Evolutionary conservation across 768 basidiomycete species (phyloP).

Genomic region (Galerina sulciceps): DNA sequence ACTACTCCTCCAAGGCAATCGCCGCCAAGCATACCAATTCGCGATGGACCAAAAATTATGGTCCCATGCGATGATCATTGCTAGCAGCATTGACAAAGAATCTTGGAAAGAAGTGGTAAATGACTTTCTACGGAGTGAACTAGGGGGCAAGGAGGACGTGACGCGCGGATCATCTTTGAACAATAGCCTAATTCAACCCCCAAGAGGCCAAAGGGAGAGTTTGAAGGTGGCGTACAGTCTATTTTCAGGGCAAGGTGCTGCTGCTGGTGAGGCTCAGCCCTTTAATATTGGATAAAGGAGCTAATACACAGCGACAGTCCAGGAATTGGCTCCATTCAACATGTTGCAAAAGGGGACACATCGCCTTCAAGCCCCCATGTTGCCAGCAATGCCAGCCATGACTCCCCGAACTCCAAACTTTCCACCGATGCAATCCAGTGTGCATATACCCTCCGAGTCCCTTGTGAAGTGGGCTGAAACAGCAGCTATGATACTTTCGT

Average conservation of each 20-base stretch:
- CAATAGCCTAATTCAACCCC: background rate
- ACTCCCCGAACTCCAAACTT: slow-evolving; percentile 74
- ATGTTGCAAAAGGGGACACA: slow-evolving; percentile 46
- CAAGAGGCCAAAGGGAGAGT: slow-evolving; percentile 53
- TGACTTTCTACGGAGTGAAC: slow-evolving; percentile 82
- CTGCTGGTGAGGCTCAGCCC: slow-evolving; percentile 57
- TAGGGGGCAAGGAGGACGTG: slow-evolving; percentile 47
- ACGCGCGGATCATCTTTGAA: background rate
- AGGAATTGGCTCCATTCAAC: slow-evolving; percentile 70
- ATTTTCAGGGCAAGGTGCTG: slow-evolving; percentile 82
- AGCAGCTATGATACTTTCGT: slow-evolving; percentile 80
- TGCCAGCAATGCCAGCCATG: slow-evolving; percentile 33
- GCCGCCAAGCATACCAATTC: slow-evolving; percentile 83
- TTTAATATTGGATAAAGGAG: background rate
- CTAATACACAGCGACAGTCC: slow-evolving; percentile 49
- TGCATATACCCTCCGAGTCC: slow-evolving; percentile 59
- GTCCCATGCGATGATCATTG: slow-evolving; percentile 95
- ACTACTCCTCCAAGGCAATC: slow-evolving; percentile 82
- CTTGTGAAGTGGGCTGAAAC: slow-evolving; percentile 86
- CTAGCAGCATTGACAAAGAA: slow-evolving; percentile 91
- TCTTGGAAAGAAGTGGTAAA: slow-evolving; percentile 90
- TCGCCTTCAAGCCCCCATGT: slow-evolving; percentile 34
- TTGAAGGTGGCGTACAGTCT: slow-evolving; percentile 82
- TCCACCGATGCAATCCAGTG: slow-evolving; percentile 37
- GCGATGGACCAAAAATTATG: slow-evolving; percentile 90